Evolutionary conservation across 208 protist species (phyloP).

Genomic region (Wallacemonas sp.): DNA sequence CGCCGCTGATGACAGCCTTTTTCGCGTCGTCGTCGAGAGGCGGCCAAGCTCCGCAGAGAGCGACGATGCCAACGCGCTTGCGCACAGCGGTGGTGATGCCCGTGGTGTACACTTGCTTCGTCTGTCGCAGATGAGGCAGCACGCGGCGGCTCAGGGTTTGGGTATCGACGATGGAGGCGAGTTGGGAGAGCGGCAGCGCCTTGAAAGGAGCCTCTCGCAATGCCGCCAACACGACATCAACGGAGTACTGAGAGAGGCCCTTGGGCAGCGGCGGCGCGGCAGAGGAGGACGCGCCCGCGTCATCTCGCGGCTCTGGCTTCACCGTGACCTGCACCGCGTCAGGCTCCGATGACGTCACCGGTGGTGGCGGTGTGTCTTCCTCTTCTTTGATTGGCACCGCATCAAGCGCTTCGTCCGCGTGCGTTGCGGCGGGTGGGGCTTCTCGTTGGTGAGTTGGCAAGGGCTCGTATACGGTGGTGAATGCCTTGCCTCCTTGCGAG

Average conservation of each 20-base stretch:
- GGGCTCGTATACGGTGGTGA: constrained; percentile 46
- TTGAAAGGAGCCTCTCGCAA: constrained; percentile 52
- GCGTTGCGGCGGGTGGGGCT: neutral
- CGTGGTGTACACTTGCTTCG: constrained; percentile 45
- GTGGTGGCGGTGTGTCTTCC: neutral
- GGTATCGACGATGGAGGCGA: constrained; percentile 44
- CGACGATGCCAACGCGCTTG: constrained; percentile 65
- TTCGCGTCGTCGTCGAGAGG: constrained; percentile 11
- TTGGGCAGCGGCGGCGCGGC: constrained; percentile 27
- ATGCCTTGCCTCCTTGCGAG: constrained; percentile 31
- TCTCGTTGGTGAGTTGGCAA: neutral
- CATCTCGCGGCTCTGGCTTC: neutral
- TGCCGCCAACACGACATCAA: constrained; percentile 55
- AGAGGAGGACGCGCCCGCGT: neutral
- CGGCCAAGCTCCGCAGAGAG: constrained; percentile 26
- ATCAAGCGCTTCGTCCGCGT: no score
- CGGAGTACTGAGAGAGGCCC: constrained; percentile 54
- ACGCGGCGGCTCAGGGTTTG: constrained; percentile 46
- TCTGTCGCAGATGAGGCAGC: constrained; percentile 55
- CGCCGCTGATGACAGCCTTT: neutral
- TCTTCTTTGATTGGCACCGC: neutral
- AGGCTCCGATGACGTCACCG: neutral
- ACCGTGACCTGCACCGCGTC: neutral
- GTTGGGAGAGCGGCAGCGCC: constrained; percentile 39
- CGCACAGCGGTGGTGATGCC: constrained; percentile 29